phyloP scores from a whole-genome alignment of 345 rosid species.

The Erysimum cheiranthoides region DNA sequence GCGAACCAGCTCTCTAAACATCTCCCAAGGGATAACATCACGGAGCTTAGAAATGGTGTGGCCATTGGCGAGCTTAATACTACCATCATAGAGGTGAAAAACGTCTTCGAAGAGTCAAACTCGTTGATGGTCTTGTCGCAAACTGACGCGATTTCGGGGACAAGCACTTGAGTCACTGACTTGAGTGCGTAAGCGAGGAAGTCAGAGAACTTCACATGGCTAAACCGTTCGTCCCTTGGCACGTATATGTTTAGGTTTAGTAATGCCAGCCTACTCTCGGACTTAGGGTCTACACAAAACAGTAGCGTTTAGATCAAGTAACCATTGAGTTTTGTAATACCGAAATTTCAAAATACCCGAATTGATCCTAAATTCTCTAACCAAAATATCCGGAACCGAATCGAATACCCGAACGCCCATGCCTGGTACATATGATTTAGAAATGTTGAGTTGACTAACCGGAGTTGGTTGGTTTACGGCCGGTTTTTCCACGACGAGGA shows the following conservation, averaged over 20 bases:
- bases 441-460: slow-evolving; percentile 53
- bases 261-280: slow-evolving; percentile 75
- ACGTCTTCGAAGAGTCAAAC: slow-evolving; percentile 82
- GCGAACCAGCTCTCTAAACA: slow-evolving; percentile 83
- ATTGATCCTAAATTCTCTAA: no score
- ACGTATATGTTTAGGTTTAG: slow-evolving; percentile 77
- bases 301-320: slow-evolving; percentile 20
- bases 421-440: no score
- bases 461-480: slow-evolving; percentile 64
- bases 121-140: slow-evolving; percentile 82
- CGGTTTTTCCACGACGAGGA: slow-evolving; percentile 90
- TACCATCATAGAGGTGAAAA: slow-evolving; percentile 70
- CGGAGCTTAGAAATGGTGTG: slow-evolving; percentile 53
- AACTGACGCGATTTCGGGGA: slow-evolving; percentile 70
- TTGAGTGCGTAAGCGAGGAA: slow-evolving; percentile 84
- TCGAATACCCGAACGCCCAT: no score
- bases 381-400: no score
- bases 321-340: slow-evolving; percentile 13
- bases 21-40: slow-evolving; percentile 79
- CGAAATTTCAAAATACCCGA: no score
- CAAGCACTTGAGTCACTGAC: slow-evolving; percentile 64
- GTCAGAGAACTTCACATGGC: slow-evolving; percentile 80
- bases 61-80: slow-evolving; percentile 54
- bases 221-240: slow-evolving; percentile 90
- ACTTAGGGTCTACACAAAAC: slow-evolving; percentile 58